phyloP scores from a whole-genome alignment of 768 basidiomycete species.

The Rhodotorula diobovata region DNA sequence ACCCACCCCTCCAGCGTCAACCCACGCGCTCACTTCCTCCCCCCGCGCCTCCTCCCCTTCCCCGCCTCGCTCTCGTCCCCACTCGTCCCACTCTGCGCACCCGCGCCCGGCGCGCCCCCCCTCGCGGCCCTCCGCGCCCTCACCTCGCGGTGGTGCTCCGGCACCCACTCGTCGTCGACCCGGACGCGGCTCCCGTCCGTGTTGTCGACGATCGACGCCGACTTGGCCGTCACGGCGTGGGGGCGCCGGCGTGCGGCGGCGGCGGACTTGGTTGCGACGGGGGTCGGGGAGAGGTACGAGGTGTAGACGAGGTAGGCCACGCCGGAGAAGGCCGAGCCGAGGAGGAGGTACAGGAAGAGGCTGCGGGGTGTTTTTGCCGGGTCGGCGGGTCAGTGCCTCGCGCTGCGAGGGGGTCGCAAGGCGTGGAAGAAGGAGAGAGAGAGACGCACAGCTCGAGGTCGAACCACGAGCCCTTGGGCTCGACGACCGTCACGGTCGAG shows the following conservation, averaged over 20 bases:
- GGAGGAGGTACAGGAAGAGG: slow-evolving; percentile 48
- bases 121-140: neutral
- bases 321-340: slow-evolving; percentile 42
- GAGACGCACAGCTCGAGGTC: slow-evolving; percentile 45
- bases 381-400: neutral
- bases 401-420: too few relatives aligned
- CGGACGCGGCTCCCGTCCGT: slow-evolving; percentile 16
- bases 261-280: slow-evolving; percentile 3
- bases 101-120: neutral
- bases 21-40: too few relatives aligned
- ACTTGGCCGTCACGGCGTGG: slow-evolving; percentile 7
- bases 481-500: slow-evolving; percentile 48
- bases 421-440: neutral
- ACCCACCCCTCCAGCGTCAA: too few relatives aligned
- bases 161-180: slow-evolving; percentile 49
- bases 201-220: slow-evolving; percentile 20
- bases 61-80: slow-evolving; percentile 1
- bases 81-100: neutral
- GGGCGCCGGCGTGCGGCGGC: neutral
- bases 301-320: slow-evolving; percentile 45
- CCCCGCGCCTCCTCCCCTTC: neutral
- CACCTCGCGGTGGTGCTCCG: slow-evolving; percentile 44
- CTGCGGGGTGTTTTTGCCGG: too few relatives aligned
- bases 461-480: slow-evolving; percentile 47
- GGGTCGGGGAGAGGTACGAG: slow-evolving; percentile 39